Percentiles rank a stretch among this genome's conserved stretches.
These are phyloP conservation scores for Grigorovia humatica DNA, from an alignment of 805 yeast genomes.

Conservation along the genomic window DNA sequence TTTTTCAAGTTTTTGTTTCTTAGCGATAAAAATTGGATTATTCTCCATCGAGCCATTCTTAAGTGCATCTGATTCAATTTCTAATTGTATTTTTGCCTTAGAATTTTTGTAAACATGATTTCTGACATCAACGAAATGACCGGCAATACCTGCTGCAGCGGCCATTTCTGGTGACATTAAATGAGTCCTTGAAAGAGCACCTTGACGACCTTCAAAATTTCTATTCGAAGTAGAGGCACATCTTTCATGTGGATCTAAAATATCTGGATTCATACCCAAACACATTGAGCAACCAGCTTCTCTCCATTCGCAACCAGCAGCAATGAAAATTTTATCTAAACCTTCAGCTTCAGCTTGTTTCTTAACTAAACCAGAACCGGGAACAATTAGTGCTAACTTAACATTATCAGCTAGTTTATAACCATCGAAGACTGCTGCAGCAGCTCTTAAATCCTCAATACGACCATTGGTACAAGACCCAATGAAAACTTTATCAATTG, in stretches of 20 bases:
- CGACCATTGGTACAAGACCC: slow-evolving; percentile 98
- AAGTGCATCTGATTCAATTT: slow-evolving; percentile 34
- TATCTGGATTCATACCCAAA: slow-evolving; percentile 98
- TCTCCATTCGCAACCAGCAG: slow-evolving; percentile 97
- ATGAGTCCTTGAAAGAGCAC: slow-evolving; percentile 91
- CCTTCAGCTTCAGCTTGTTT: slow-evolving; percentile 93
- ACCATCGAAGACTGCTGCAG: slow-evolving; percentile 89
- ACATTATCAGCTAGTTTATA: slow-evolving; percentile 75
- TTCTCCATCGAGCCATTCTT: slow-evolving; percentile 17
- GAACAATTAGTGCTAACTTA: slow-evolving; percentile 81
- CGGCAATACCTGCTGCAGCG: slow-evolving; percentile 93
- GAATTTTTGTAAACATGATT: slow-evolving; percentile 55
- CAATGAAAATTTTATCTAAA: slow-evolving; percentile 76
- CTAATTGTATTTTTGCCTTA: slow-evolving; percentile 46
- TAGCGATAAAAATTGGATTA: slow-evolving; percentile 20
- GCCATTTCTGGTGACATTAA: slow-evolving; percentile 99
- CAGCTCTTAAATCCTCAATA: slow-evolving; percentile 92
- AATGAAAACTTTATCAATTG: slow-evolving; percentile 87
- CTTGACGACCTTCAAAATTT: slow-evolving; percentile 98
- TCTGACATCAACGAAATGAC: slow-evolving; percentile 86
- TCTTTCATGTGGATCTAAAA: slow-evolving; percentile 86
- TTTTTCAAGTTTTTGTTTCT: slow-evolving; percentile 48
- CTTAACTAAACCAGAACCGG: slow-evolving; percentile 95
- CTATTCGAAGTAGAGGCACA: slow-evolving; percentile 99
- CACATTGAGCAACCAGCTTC: slow-evolving; percentile 99